Evolutionary conservation across 2,329 filamentous ascomycete genomes (phyloP).

Genomic region (Cadophora gregata): DNA sequence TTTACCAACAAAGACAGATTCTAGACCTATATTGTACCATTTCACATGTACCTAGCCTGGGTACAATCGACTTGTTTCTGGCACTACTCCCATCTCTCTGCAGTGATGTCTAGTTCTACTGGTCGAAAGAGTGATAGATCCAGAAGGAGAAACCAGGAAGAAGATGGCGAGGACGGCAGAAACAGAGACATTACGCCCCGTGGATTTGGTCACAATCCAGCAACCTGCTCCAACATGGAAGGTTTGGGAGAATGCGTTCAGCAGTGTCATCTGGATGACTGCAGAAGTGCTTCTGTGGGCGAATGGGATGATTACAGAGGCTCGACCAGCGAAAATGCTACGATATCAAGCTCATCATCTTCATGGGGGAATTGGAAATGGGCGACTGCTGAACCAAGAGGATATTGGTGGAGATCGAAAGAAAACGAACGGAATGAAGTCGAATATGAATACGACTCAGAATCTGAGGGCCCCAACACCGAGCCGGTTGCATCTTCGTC

Average conservation of each 20-base stretch:
- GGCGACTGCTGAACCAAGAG: not conserved
- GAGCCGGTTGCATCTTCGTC: not conserved
- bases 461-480: not conserved
- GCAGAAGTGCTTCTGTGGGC: not conserved
- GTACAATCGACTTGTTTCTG: not conserved
- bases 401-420: constrained; percentile 1
- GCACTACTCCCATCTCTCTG: not conserved
- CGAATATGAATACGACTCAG: not conserved
- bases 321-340: not conserved
- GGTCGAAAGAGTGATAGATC: not conserved
- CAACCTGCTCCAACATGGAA: not conserved
- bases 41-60: not conserved
- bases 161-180: not conserved
- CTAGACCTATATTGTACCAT: not conserved
- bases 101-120: not conserved
- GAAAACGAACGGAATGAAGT: not conserved
- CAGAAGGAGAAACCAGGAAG: not conserved
- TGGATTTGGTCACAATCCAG: not conserved
- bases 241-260: not conserved
- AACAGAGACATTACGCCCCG: not conserved
- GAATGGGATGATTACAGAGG: not conserved
- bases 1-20: not conserved
- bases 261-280: not conserved
- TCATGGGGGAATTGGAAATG: not conserved
- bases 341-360: not conserved